Percentiles rank a stretch among this genome's conserved stretches.
These are phyloP conservation scores for Phylloporus sp. DNA, from an alignment of 768 basidiomycete genomes.

Conservation along the genomic window DNA sequence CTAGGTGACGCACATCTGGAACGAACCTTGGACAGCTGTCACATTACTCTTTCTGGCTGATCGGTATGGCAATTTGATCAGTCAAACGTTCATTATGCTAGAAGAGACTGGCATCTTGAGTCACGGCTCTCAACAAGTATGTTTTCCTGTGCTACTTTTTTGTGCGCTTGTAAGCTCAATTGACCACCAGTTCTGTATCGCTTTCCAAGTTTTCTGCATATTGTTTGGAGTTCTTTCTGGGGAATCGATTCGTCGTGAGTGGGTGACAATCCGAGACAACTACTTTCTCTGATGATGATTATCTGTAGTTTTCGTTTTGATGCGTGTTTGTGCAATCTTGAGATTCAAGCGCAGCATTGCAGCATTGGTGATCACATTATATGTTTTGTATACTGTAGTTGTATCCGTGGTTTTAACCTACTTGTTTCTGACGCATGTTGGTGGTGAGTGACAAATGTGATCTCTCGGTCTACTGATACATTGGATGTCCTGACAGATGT, in stretches of 20 bases:
- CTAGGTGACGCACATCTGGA: constrained; percentile 18
- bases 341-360: constrained; percentile 5
- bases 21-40: not conserved
- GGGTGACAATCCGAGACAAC: too few species aligned
- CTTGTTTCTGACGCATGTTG: not conserved
- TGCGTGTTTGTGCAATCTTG: constrained; percentile 25
- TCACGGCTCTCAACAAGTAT: constrained; percentile 9
- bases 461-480: too few species aligned
- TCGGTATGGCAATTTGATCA: constrained; percentile 13
- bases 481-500: not conserved
- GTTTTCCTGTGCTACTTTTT: not conserved
- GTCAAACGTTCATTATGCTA: constrained; percentile 19
- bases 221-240: not conserved
- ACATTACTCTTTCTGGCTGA: constrained; percentile 12
- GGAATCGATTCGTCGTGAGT: constrained; percentile 13
- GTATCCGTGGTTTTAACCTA: not conserved
- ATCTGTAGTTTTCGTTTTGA: constrained; percentile 19
- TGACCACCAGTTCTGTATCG: constrained; percentile 5
- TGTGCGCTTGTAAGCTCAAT: not conserved
- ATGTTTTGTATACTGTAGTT: constrained; percentile 6
- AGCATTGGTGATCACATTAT: not conserved
- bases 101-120: constrained; percentile 22
- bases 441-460: not conserved
- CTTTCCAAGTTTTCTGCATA: not conserved
- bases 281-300: not conserved